Percentiles rank a stretch among this genome's conserved stretches.
Conservation (phyloP, 306 rosid species). For the Albizia julibrissin region DNA sequence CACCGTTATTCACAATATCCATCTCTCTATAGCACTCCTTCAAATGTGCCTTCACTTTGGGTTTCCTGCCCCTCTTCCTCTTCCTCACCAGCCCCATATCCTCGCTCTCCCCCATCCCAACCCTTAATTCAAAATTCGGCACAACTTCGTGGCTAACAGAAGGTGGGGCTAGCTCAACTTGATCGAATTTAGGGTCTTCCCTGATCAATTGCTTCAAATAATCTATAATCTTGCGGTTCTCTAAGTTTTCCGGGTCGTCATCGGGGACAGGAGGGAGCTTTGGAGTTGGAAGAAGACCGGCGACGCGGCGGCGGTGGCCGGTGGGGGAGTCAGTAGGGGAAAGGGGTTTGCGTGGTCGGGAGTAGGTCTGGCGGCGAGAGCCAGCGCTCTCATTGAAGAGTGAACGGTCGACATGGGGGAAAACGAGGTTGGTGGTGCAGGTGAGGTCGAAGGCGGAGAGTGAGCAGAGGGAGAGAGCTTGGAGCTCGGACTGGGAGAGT, state of each 20-base stretch:
- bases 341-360: slow-evolving; percentile 47
- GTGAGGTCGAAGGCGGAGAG: slow-evolving; percentile 44
- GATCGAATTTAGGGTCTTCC: slow-evolving; percentile 71
- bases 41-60: slow-evolving; percentile 53
- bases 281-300: slow-evolving; percentile 51
- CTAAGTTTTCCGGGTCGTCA: slow-evolving; percentile 48
- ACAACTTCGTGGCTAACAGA: not conserved
- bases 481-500: slow-evolving; percentile 78
- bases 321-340: slow-evolving; percentile 37
- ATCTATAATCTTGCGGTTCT: slow-evolving; percentile 61
- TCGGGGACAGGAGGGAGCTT: slow-evolving; percentile 46
- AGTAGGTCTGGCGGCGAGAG: slow-evolving; percentile 80
- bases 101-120: not conserved
- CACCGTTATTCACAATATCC: slow-evolving; percentile 51
- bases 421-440: slow-evolving; percentile 36
- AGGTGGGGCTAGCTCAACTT: slow-evolving; percentile 39
- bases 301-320: slow-evolving; percentile 62
- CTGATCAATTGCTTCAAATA: slow-evolving; percentile 59
- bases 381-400: slow-evolving; percentile 81
- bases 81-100: slow-evolving; percentile 32
- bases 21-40: slow-evolving; percentile 45
- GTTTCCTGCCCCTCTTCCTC: slow-evolving; percentile 85
- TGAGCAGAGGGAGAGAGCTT: slow-evolving; percentile 65
- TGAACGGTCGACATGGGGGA: slow-evolving; percentile 69
- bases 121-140: not conserved